These are phyloP conservation scores for Amanita pallidorosea DNA, from an alignment of 768 basidiomycete genomes.

Conservation along the genomic window DNA sequence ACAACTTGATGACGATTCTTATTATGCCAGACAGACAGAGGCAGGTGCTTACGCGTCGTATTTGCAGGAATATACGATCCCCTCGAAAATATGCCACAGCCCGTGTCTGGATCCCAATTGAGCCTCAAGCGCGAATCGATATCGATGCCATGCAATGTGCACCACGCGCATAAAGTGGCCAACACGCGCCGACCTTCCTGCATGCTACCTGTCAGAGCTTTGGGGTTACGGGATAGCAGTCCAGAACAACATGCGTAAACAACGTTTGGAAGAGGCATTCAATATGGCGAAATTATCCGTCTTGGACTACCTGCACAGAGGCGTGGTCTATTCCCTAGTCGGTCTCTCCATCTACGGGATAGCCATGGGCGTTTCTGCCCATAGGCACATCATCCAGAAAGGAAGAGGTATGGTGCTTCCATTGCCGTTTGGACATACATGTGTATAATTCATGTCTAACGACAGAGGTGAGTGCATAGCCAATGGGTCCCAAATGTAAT, in stretches of 20 bases:
- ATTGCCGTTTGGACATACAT: neutral
- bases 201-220: neutral
- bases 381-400: constrained; percentile 40
- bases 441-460: constrained; percentile 6
- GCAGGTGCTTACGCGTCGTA: constrained; percentile 24
- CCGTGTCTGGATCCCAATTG: constrained; percentile 13
- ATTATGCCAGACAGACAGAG: neutral
- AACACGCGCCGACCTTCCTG: neutral
- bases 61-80: constrained; percentile 20
- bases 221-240: neutral
- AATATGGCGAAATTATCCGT: constrained; percentile 16
- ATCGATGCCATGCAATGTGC: constrained; percentile 28
- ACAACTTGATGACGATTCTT: constrained; percentile 33
- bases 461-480: constrained; percentile 21
- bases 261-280: neutral
- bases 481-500: constrained; percentile 1
- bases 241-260: neutral
- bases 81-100: constrained; percentile 26
- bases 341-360: constrained; percentile 43
- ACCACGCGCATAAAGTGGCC: constrained; percentile 28
- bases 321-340: constrained; percentile 41
- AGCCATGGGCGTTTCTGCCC: constrained; percentile 39
- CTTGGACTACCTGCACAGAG: constrained; percentile 41
- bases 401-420: constrained; percentile 37
- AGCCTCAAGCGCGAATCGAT: constrained; percentile 38